Conservation (phyloP, 495 filamentous ascomycete species). For the Penicillium fimorum region DNA sequence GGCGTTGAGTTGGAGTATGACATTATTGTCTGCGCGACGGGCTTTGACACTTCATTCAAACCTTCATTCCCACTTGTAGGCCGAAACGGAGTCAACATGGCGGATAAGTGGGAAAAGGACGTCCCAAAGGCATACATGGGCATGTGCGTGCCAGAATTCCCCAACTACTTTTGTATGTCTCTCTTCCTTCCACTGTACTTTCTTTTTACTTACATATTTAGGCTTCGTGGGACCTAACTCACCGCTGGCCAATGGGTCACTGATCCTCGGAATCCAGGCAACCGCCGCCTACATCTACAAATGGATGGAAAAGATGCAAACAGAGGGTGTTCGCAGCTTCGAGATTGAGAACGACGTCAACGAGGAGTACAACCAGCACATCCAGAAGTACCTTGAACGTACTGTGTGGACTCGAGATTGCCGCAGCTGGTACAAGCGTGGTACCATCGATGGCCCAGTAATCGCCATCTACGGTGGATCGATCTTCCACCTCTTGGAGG, state of each 20-base stretch:
- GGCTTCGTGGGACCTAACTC: constrained; percentile 54
- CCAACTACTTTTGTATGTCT: constrained; percentile 38
- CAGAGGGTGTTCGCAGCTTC: background rate
- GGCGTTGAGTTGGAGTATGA: constrained; percentile 34
- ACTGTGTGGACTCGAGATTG: constrained; percentile 40
- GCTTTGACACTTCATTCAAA: constrained; percentile 43
- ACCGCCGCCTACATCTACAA: constrained; percentile 4
- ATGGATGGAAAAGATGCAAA: constrained; percentile 3
- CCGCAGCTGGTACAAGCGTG: constrained; percentile 39
- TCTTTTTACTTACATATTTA: constrained; percentile 5
- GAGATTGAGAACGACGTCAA: constrained; percentile 1
- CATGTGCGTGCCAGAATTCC: constrained; percentile 35
- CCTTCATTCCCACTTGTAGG: constrained; percentile 36
- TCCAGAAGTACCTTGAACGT: constrained; percentile 33
- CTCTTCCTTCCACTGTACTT: background rate
- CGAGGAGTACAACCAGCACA: constrained; percentile 19
- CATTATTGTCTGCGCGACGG: constrained; percentile 48
- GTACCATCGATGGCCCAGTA: constrained; percentile 16
- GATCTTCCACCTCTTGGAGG: constrained; percentile 49
- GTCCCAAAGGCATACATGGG: constrained; percentile 33
- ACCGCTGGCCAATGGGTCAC: constrained; percentile 24
- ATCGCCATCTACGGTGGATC: constrained; percentile 24
- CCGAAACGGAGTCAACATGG: constrained; percentile 25
- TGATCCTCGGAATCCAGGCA: constrained; percentile 4
- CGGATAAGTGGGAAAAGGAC: constrained; percentile 21